Conservation (phyloP, 106 monocot species). For the Ottelia alismoides region DNA sequence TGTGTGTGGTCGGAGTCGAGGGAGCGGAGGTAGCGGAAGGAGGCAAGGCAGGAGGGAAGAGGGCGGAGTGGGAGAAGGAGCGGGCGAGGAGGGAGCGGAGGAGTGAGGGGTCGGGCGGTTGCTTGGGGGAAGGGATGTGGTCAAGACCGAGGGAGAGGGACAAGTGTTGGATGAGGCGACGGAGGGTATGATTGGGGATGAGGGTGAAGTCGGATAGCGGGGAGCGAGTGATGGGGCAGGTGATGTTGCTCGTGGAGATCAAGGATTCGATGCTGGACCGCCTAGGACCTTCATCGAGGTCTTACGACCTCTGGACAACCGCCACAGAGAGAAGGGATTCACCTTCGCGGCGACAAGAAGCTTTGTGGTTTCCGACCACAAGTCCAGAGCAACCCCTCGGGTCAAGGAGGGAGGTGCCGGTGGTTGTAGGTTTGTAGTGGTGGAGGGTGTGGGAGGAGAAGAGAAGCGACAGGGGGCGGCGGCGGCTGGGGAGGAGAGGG, state of each 20-base stretch:
- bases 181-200: constrained; percentile 93
- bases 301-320: no score
- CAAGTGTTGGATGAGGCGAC: constrained; percentile 95
- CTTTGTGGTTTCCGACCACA: no score
- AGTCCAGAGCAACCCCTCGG: no score
- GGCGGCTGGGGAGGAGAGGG: no score
- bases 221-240: constrained; percentile 80
- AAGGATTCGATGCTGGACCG: constrained; percentile 86
- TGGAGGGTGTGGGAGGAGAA: no score
- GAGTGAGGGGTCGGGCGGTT: constrained; percentile 61
- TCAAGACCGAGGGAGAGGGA: constrained; percentile 80
- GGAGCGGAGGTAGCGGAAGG: constrained; percentile 39
- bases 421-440: no score
- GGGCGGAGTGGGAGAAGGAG: constrained; percentile 8
- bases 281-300: no score
- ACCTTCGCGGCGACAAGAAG: no score
- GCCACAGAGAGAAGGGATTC: no score
- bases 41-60: constrained; percentile 9
- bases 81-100: constrained; percentile 43
- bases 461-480: no score
- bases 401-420: no score
- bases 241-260: constrained; percentile 77
- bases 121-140: constrained; percentile 89
- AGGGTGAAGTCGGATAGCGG: constrained; percentile 63
- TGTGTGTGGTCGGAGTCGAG: constrained; percentile 74